A percentile compares a stretch with the other conserved stretches of the same genome.
Evolutionary conservation across 176 grass and related monocot species (phyloP).

Genomic region (Hyparrhenia diplandra): DNA sequence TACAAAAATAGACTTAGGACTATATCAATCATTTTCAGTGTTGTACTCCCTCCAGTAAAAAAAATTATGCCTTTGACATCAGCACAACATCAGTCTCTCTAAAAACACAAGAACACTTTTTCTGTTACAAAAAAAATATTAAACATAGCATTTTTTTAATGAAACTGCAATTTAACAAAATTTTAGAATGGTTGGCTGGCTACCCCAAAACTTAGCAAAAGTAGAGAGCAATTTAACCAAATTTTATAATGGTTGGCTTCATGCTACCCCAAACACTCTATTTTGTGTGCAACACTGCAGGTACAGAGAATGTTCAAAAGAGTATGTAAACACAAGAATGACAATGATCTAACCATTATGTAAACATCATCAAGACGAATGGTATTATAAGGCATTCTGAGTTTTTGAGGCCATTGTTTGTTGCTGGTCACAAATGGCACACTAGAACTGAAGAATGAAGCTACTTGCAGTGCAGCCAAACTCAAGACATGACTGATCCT

Average conservation of each 20-base stretch:
- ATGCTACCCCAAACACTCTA: not conserved
- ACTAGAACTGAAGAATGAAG: not conserved
- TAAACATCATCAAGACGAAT: not conserved
- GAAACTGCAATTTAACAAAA: no score
- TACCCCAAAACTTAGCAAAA: no score
- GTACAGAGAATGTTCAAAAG: no score
- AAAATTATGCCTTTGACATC: not conserved
- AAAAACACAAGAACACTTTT: not conserved
- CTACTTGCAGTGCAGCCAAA: conserved; percentile 3
- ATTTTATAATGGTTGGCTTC: not conserved
- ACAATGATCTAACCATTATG: not conserved
- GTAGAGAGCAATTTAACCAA: no score
- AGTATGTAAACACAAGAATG: not conserved
- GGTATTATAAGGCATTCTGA: not conserved
- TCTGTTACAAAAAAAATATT: not conserved
- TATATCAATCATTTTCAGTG: not conserved
- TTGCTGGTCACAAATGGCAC: not conserved
- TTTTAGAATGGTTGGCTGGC: no score
- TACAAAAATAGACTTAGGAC: not conserved
- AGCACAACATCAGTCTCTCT: not conserved
- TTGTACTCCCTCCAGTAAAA: not conserved
- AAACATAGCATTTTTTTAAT: no score
- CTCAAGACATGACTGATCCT: not conserved
- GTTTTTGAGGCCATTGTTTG: not conserved
- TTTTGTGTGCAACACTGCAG: not conserved